Percentiles rank a stretch among this genome's conserved stretches.
phyloP scores from a whole-genome alignment of 441 rosid genomes.

The Macaranga tanarius region DNA sequence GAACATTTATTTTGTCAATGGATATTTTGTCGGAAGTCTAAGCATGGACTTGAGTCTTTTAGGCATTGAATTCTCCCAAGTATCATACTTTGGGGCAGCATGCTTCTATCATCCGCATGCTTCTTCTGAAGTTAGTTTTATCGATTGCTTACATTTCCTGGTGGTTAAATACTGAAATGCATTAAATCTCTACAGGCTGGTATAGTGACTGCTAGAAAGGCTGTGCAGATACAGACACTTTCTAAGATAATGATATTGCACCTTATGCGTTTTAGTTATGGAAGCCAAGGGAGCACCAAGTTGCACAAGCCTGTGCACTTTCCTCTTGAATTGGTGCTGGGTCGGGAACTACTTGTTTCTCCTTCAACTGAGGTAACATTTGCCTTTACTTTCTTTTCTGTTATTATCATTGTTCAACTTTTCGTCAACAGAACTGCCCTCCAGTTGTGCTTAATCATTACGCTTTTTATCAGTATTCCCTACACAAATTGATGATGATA shows the following conservation, averaged over 20 bases:
- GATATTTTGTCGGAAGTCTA: neutral
- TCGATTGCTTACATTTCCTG: neutral
- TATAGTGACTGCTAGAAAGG: constrained; percentile 80
- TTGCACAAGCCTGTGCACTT: constrained; percentile 81
- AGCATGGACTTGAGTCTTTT: neutral
- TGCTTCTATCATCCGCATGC: neutral
- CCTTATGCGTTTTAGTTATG: constrained; percentile 92
- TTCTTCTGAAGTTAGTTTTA: neutral
- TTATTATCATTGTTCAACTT: neutral
- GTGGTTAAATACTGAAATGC: neutral
- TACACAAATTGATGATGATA: neutral
- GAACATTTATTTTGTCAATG: neutral
- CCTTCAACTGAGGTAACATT: constrained; percentile 54
- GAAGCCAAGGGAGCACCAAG: constrained; percentile 90
- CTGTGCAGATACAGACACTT: constrained; percentile 70
- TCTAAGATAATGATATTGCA: constrained; percentile 93
- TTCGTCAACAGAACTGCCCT: neutral
- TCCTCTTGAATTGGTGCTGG: constrained; percentile 71
- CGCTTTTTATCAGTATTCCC: neutral
- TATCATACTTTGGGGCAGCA: neutral
- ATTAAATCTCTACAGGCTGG: constrained; percentile 50
- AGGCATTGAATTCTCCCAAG: neutral
- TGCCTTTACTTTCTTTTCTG: neutral
- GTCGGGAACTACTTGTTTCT: constrained; percentile 66
- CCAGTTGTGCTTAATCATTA: neutral